Conservation (phyloP, 495 filamentous ascomycete species). For the Geopyxis carbonaria region DNA sequence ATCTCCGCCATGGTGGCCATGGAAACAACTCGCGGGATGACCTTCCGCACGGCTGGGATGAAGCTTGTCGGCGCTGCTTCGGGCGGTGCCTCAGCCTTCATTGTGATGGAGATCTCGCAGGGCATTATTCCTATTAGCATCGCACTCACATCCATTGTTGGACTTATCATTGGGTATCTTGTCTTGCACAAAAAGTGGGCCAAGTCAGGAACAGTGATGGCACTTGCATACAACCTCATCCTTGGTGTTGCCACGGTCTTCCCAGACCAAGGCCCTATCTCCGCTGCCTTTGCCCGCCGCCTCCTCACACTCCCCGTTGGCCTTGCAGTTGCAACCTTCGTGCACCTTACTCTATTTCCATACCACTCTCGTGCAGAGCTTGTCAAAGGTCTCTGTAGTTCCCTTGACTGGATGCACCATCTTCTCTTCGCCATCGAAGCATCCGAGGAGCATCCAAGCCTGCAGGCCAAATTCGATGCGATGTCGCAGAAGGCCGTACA, state of each 20-base stretch:
- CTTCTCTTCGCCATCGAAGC: conserved; percentile 23
- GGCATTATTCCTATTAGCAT: conserved; percentile 10
- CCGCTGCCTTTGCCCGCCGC: conserved; percentile 14
- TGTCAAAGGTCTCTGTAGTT: conserved; percentile 17
- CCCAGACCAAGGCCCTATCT: conserved; percentile 12
- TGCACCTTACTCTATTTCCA: conserved; percentile 21
- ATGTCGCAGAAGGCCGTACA: conserved; percentile 17
- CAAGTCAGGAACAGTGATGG: conserved; percentile 20
- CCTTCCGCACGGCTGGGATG: conserved; percentile 24
- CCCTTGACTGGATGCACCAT: conserved; percentile 24
- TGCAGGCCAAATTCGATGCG: conserved; percentile 18
- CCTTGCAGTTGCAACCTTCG: conserved; percentile 16
- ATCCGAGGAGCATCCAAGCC: conserved; percentile 15
- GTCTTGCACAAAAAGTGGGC: conserved; percentile 10
- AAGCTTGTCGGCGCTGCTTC: conserved; percentile 18
- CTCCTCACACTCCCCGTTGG: conserved; percentile 21
- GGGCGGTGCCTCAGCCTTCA: conserved; percentile 16
- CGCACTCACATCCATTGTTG: conserved; percentile 14
- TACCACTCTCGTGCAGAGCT: conserved; percentile 18
- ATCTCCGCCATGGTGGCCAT: conserved; percentile 23
- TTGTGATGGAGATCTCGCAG: conserved; percentile 13
- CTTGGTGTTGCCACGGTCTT: conserved; percentile 23
- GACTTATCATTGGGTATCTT: conserved; percentile 16
- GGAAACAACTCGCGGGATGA: conserved; percentile 25
- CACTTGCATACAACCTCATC: conserved; percentile 22